Evolutionary conservation across 106 monocot species (phyloP).

Genomic region (Posidonia australis): DNA sequence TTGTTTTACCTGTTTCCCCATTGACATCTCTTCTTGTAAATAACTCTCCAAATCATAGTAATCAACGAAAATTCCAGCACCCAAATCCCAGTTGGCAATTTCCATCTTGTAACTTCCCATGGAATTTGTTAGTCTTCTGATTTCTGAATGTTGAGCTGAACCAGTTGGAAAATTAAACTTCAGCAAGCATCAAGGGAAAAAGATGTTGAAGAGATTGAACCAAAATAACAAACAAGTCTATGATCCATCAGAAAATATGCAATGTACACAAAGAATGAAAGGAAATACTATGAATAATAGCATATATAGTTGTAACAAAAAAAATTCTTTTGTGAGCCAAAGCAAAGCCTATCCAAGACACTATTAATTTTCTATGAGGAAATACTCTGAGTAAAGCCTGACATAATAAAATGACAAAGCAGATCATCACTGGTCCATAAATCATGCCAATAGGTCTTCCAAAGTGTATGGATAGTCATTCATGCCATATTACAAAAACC

Average conservation of each 20-base stretch:
- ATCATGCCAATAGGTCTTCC: too few relatives aligned
- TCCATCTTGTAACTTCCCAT: conserved; percentile 75
- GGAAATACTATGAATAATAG: too few relatives aligned
- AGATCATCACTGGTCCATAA: too few relatives aligned
- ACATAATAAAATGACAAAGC: too few relatives aligned
- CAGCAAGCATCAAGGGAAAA: neutral
- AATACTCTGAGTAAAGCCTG: too few relatives aligned
- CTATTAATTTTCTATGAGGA: too few relatives aligned
- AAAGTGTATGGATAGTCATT: too few relatives aligned
- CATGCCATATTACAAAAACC: too few relatives aligned
- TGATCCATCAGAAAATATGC: neutral
- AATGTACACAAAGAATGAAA: neutral
- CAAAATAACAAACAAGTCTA: neutral
- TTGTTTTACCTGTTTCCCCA: conserved; percentile 36
- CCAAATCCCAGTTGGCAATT: conserved; percentile 90
- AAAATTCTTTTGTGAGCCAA: too few relatives aligned
- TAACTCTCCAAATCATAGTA: conserved; percentile 45
- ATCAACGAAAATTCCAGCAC: conserved; percentile 84
- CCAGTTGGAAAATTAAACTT: conserved; percentile 1
- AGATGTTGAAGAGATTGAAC: neutral
- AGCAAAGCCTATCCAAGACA: too few relatives aligned
- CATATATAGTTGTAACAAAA: too few relatives aligned
- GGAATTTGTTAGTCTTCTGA: conserved; percentile 59
- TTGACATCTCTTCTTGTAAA: conserved; percentile 51
- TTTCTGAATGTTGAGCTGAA: conserved; percentile 75